Evolutionary conservation across 768 basidiomycete species (phyloP).

Genomic region (Suillus sp.): DNA sequence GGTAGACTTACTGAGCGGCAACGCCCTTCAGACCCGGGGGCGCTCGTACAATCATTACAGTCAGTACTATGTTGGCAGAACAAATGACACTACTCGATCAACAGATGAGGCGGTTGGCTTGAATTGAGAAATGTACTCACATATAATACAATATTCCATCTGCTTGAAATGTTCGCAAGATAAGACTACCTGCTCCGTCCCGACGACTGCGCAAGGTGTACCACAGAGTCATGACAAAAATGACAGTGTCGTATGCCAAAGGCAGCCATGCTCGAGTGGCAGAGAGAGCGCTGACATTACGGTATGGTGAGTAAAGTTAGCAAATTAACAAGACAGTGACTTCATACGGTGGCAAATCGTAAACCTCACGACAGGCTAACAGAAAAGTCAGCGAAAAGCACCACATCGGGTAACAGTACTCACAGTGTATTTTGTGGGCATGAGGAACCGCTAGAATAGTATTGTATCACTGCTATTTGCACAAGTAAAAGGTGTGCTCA

Average conservation of each 20-base stretch:
- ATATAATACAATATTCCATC: constrained; percentile 51
- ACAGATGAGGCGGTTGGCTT: background rate
- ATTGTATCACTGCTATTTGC: background rate
- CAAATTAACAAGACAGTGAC: background rate
- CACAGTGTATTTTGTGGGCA: background rate
- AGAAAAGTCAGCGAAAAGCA: background rate
- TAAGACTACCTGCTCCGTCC: constrained; percentile 31
- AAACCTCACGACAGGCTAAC: background rate
- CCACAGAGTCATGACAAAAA: constrained; percentile 42
- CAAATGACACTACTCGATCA: constrained; percentile 42
- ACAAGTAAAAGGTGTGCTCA: background rate
- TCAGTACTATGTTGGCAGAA: constrained; percentile 45
- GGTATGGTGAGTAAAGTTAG: background rate
- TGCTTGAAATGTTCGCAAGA: constrained; percentile 44
- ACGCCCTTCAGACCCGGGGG: constrained; percentile 50
- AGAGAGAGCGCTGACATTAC: background rate
- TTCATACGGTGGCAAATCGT: constrained; percentile 1
- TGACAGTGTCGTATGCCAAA: constrained; percentile 48
- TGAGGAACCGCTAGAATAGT: background rate
- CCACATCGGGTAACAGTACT: background rate
- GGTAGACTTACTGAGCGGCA: constrained; percentile 44
- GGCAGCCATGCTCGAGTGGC: constrained; percentile 45
- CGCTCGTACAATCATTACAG: constrained; percentile 47
- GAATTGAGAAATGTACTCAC: constrained; percentile 24
- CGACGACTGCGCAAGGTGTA: constrained; percentile 42